Conservation (phyloP, 257 asterid species). For the Galeopsis tetrahit region DNA sequence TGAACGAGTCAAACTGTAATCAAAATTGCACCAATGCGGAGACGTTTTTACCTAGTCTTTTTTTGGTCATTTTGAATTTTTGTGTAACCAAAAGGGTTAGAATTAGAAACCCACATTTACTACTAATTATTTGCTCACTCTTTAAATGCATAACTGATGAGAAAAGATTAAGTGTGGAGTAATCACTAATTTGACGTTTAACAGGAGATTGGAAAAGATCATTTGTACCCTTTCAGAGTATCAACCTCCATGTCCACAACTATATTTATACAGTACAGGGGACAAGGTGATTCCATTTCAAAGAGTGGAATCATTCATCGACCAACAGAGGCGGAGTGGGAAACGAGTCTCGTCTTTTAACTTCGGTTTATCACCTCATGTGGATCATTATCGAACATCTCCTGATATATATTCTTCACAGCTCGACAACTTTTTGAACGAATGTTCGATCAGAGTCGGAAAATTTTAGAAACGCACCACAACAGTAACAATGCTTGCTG, state of each 20-base stretch:
- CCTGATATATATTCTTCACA: constrained; percentile 58
- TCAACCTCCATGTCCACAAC: constrained; percentile 89
- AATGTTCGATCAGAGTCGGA: constrained; percentile 41
- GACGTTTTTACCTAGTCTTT: too few relatives aligned
- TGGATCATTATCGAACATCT: constrained; percentile 81
- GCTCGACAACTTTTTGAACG: constrained; percentile 57
- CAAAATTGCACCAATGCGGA: too few relatives aligned
- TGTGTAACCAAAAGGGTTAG: neutral
- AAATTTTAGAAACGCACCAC: constrained; percentile 27
- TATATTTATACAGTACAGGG: constrained; percentile 73
- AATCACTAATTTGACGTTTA: constrained; percentile 5
- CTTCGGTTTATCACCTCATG: constrained; percentile 85
- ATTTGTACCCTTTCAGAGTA: constrained; percentile 46
- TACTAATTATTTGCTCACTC: neutral
- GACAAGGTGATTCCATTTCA: constrained; percentile 78
- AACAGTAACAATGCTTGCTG: too few relatives aligned
- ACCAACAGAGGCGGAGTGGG: constrained; percentile 63
- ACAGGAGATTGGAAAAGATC: constrained; percentile 68
- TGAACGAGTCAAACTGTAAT: too few relatives aligned
- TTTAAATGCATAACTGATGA: neutral
- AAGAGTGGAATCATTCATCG: constrained; percentile 66
- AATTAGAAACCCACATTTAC: neutral
- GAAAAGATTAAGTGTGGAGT: neutral
- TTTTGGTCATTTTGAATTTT: neutral
- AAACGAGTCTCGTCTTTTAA: constrained; percentile 53